phyloP scores from a whole-genome alignment of 352 stramenopile species.

The Hyaloperonospora arabidopsidis region DNA sequence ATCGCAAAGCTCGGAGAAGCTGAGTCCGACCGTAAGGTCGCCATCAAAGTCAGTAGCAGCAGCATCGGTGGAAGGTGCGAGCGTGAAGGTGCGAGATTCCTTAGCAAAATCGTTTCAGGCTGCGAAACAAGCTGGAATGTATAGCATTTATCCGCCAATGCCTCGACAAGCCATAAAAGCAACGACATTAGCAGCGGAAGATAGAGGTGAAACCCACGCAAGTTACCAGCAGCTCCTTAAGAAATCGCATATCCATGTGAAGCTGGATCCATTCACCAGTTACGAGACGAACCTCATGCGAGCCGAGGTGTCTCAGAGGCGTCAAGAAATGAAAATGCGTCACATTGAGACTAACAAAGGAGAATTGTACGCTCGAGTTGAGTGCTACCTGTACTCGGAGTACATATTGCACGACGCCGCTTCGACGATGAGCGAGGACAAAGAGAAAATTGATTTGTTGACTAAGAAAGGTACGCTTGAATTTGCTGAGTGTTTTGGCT shows the following conservation, averaged over 20 bases:
- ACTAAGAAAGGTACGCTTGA: slow-evolving; percentile 57
- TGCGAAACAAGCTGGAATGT: slow-evolving; percentile 24
- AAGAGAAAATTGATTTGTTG: slow-evolving; percentile 55
- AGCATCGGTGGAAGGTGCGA: slow-evolving; percentile 24
- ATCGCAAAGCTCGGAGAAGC: slow-evolving; percentile 16
- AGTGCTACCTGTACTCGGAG: slow-evolving; percentile 72
- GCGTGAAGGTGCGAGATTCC: slow-evolving; percentile 31
- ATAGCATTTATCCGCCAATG: slow-evolving; percentile 38
- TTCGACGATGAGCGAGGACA: slow-evolving; percentile 44
- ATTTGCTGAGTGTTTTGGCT: background rate
- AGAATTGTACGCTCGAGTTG: slow-evolving; percentile 58
- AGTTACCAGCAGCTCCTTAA: slow-evolving; percentile 31
- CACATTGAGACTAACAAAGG: slow-evolving; percentile 78
- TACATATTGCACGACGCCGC: slow-evolving; percentile 70
- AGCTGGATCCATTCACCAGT: slow-evolving; percentile 73
- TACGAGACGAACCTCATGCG: slow-evolving; percentile 80
- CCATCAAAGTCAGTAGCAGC: slow-evolving; percentile 1
- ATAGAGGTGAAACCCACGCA: slow-evolving; percentile 5
- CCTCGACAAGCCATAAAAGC: slow-evolving; percentile 8
- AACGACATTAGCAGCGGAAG: slow-evolving; percentile 1
- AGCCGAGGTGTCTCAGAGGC: slow-evolving; percentile 66
- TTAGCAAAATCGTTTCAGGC: slow-evolving; percentile 39
- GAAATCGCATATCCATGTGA: slow-evolving; percentile 56
- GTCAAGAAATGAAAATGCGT: slow-evolving; percentile 78
- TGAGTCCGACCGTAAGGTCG: slow-evolving; percentile 16